phyloP scores from a whole-genome alignment of 2,329 filamentous ascomycete genomes.

The Apiospora kogelbergensis region DNA sequence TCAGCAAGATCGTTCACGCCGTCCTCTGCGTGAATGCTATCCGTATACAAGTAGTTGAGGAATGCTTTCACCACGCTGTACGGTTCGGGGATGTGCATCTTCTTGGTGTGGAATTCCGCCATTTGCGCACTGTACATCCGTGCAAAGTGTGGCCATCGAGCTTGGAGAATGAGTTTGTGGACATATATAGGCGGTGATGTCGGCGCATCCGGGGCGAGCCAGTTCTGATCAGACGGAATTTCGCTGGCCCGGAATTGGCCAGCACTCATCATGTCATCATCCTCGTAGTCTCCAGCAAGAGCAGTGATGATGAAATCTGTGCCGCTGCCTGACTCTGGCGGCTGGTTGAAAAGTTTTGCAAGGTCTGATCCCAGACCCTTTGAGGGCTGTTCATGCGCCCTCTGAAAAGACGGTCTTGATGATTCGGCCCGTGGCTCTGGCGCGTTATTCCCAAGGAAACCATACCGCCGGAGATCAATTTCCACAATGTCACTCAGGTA shows the following conservation, averaged over 20 bases:
- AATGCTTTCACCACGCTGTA: conserved; percentile 94
- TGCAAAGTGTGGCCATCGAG: conserved; percentile 95
- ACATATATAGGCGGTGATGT: conserved; percentile 88
- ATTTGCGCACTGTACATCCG: conserved; percentile 91
- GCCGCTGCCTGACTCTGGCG: conserved; percentile 80
- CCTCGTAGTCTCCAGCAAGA: conserved; percentile 72
- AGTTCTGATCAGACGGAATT: conserved; percentile 45
- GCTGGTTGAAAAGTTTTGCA: conserved; percentile 81
- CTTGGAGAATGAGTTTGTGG: conserved; percentile 89
- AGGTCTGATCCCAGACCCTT: conserved; percentile 81
- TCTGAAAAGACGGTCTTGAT: conserved; percentile 48
- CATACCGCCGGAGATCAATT: conserved; percentile 88
- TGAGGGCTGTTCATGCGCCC: conserved; percentile 54
- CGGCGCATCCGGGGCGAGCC: conserved; percentile 60
- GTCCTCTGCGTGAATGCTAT: conserved; percentile 75
- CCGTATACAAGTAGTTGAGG: conserved; percentile 94
- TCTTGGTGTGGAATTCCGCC: conserved; percentile 95
- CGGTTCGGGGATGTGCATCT: conserved; percentile 96
- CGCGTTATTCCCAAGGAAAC: conserved; percentile 80
- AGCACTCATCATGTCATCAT: conserved; percentile 61
- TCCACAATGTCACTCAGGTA: conserved; percentile 93
- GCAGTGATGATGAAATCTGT: conserved; percentile 92
- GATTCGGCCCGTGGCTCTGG: conserved; percentile 52
- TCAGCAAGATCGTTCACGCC: conserved; percentile 79
- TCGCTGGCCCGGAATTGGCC: conserved; percentile 48